These are phyloP conservation scores for Trichophyton verrucosum DNA, from an alignment of 2,329 filamentous ascomycete species.

Conservation along the genomic window DNA sequence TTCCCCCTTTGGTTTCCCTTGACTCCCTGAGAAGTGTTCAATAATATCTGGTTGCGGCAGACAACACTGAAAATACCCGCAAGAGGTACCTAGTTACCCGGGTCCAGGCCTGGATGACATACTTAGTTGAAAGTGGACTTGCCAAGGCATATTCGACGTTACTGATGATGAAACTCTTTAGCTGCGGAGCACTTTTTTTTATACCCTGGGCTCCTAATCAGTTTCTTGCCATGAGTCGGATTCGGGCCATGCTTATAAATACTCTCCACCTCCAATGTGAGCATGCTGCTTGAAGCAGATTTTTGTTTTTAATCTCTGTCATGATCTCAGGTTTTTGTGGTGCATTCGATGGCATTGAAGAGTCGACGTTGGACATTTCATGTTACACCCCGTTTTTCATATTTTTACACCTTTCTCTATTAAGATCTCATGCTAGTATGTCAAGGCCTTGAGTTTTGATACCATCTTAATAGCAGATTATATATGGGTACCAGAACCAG, in stretches of 20 bases:
- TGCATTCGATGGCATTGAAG: not conserved
- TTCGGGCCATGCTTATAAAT: not conserved
- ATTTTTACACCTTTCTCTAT: not conserved
- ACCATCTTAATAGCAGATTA: not conserved
- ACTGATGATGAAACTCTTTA: not conserved
- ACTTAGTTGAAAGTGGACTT: not conserved
- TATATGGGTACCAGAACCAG: not conserved
- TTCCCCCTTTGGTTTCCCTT: not conserved
- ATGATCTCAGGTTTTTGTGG: not conserved
- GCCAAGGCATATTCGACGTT: not conserved
- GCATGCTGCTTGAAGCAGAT: not conserved
- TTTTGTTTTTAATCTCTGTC: not conserved
- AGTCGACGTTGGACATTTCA: not conserved
- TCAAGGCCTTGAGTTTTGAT: not conserved
- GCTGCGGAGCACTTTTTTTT: not conserved
- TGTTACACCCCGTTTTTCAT: not conserved
- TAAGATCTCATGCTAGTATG: not conserved
- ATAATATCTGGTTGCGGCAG: not conserved
- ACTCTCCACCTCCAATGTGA: not conserved
- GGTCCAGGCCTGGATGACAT: too few relatives aligned
- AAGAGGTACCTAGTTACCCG: too few relatives aligned
- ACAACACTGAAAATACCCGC: too few relatives aligned
- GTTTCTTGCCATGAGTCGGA: not conserved
- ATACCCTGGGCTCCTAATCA: not conserved
- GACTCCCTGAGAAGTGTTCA: not conserved